These are phyloP conservation scores for Mucuna pruriens DNA, from an alignment of 306 rosid species.

Conservation along the genomic window DNA sequence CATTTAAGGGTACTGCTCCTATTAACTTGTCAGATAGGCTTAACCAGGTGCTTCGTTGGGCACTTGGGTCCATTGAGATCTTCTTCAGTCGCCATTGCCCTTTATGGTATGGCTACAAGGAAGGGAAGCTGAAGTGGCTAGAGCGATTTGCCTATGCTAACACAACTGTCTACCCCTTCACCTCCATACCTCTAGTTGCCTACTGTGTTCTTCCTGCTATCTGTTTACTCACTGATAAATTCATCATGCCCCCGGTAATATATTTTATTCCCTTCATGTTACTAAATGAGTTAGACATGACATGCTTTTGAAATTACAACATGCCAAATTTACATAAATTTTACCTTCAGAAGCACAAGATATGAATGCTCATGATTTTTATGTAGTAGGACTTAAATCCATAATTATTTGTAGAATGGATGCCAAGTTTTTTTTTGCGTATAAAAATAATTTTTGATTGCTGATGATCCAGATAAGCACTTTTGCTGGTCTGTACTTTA, in stretches of 20 bases:
- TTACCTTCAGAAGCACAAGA: conserved; percentile 26
- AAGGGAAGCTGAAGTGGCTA: conserved; percentile 92
- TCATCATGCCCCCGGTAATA: conserved; percentile 96
- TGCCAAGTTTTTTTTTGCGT: conserved; percentile 12
- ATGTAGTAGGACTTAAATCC: background rate
- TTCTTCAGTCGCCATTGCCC: conserved; percentile 96
- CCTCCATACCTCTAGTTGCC: conserved; percentile 90
- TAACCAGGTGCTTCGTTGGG: conserved; percentile 99
- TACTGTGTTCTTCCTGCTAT: conserved; percentile 90
- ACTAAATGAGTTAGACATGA: conserved; percentile 13
- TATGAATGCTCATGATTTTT: conserved; percentile 24
- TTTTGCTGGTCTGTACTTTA: conserved; percentile 79
- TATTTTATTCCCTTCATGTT: background rate
- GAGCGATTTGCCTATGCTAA: conserved; percentile 90
- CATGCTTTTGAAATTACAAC: conserved; percentile 21
- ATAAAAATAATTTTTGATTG: conserved; percentile 17
- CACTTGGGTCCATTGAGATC: conserved; percentile 93
- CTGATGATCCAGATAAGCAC: conserved; percentile 86
- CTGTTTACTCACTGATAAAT: conserved; percentile 96
- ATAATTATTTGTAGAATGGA: conserved; percentile 23
- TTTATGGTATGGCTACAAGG: conserved; percentile 88
- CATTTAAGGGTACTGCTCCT: conserved; percentile 99
- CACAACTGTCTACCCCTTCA: conserved; percentile 97
- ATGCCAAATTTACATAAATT: conserved; percentile 6
- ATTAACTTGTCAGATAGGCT: conserved; percentile 96